Evolutionary conservation across 2,329 filamentous ascomycete genomes (phyloP).

Genomic region (Epichloe sibirici): DNA sequence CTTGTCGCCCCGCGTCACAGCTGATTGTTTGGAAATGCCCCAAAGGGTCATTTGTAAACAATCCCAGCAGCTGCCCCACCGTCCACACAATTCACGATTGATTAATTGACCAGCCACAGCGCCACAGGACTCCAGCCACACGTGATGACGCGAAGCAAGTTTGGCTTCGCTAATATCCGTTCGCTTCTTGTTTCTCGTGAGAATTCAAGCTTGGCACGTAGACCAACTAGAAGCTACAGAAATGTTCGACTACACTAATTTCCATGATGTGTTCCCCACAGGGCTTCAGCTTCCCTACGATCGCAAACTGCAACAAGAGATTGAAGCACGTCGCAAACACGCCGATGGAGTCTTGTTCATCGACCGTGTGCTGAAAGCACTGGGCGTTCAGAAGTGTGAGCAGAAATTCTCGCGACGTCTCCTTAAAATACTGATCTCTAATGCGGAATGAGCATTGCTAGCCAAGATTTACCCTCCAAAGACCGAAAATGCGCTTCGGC

Average conservation of each 20-base stretch:
- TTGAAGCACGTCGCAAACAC: conserved; percentile 52
- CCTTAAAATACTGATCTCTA: not conserved
- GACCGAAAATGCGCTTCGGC: conserved; percentile 52
- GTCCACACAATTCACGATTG: not conserved
- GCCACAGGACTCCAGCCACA: conserved; percentile 5
- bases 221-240: conserved; percentile 3
- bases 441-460: conserved; percentile 2
- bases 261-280: conserved; percentile 54
- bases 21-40: conserved; percentile 27
- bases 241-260: conserved; percentile 55
- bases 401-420: not conserved
- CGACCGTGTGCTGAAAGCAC: conserved; percentile 59
- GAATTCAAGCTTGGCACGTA: too few relatives aligned
- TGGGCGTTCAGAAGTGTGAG: conserved; percentile 58
- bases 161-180: too few relatives aligned
- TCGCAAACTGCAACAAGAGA: conserved; percentile 46
- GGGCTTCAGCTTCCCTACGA: conserved; percentile 50
- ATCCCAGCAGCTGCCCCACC: conserved; percentile 8
- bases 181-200: too few relatives aligned
- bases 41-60: conserved; percentile 29
- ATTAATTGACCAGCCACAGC: not conserved
- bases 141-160: conserved; percentile 11
- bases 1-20: conserved; percentile 11
- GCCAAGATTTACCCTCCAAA: conserved; percentile 64
- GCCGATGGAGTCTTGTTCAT: conserved; percentile 65